Conservation (phyloP, 75 land plant species). For the Ceratopteris richardii region DNA sequence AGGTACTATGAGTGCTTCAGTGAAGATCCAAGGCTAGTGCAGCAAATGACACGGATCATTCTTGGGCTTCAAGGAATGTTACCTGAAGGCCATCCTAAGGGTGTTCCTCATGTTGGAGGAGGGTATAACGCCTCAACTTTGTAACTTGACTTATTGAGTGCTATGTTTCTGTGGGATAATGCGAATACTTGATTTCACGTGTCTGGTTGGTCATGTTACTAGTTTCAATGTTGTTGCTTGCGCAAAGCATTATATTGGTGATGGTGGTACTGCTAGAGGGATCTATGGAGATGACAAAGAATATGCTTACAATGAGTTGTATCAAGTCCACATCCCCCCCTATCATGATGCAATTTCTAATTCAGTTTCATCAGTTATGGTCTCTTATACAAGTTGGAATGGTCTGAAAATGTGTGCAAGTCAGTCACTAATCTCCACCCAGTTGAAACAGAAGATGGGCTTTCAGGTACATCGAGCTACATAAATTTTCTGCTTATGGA, state of each 20-base stretch:
- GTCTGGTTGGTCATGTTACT: neutral
- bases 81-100: constrained; percentile 8
- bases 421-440: constrained; percentile 6
- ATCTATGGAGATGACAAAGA: constrained; percentile 51
- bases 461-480: constrained; percentile 11
- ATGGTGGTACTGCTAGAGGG: constrained; percentile 60
- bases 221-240: constrained; percentile 49
- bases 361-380: constrained; percentile 58
- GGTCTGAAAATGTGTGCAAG: constrained; percentile 32
- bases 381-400: constrained; percentile 54
- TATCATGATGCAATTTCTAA: constrained; percentile 39
- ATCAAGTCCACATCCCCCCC: constrained; percentile 47
- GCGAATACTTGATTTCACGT: no score
- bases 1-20: constrained; percentile 36
- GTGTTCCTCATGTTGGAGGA: constrained; percentile 9
- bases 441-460: constrained; percentile 16
- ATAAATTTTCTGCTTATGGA: neutral
- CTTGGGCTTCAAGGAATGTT: constrained; percentile 23
- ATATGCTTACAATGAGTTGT: constrained; percentile 20
- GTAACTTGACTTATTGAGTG: neutral
- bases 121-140: constrained; percentile 5
- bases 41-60: constrained; percentile 18
- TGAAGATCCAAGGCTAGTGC: constrained; percentile 27
- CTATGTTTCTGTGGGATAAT: no score
- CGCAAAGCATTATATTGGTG: constrained; percentile 72